Base-by-base conservation (phyloP, 495 filamentous ascomycete genomes). In the Oleoguttula mirabilis region DNA sequence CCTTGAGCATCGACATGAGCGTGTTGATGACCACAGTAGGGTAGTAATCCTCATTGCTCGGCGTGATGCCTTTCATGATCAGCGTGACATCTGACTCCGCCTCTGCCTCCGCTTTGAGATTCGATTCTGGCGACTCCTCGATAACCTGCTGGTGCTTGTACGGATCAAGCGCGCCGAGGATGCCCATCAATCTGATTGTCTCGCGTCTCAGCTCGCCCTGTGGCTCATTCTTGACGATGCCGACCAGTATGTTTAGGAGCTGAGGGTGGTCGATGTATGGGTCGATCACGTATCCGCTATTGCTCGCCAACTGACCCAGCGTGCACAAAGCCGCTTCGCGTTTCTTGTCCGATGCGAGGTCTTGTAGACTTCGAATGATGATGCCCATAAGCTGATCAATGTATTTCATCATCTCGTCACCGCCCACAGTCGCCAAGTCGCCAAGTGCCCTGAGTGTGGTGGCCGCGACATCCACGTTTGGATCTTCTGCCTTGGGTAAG, bases 11-110 rank as follows among this genome's bases (percentile, higher is more conserved):
- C 38, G 84, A 79, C 56, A 96, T 76, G 32, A 99, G 66, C 1
- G 88, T 88, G 52, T 92, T 90, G 55, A 99, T 94, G 30, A 95
- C 92, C 15, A 99, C 87, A 0, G 92, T 96, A 2, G 90, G 90
- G 55, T 94, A 96, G 55, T 96, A 99, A 45, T 99, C 90, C 54
- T 99, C 92, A 45, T 84, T 90, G 0, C 86, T 94, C 2, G 90
- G 92, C 2, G 87, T 95, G n/a, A 94, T 72, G 10, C 90, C 88
- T 47, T 80, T 81, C 87, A 99, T 96, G 65, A 99, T 94, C 16
- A 99, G 69, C 11, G 86, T 87, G 36, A 99, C 92, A 65, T 99
- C 90, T 11, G 87, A 92, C 40, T 90, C 73, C 21, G 67, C 66
- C 45, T 82, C 72, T 6, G 75, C 68, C 55, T 83, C 78, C 21